These are phyloP conservation scores for Lasiosphaeria miniovina DNA, from an alignment of 495 filamentous ascomycete genomes.

Conservation along the genomic window DNA sequence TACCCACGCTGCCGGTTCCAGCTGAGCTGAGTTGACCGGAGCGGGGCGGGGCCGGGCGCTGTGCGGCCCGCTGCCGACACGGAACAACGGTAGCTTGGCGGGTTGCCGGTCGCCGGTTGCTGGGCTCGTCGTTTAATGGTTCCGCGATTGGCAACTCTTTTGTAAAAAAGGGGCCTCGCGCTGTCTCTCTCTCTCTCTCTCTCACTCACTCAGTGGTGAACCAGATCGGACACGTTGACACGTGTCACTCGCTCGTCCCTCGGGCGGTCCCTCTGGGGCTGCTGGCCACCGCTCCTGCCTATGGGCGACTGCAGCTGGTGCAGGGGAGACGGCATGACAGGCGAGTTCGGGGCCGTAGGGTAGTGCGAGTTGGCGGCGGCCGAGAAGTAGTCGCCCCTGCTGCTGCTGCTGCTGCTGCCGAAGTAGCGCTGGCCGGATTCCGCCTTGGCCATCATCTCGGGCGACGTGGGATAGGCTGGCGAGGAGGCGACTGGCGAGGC, in stretches of 20 bases:
- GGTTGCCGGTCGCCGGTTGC: too few relatives aligned
- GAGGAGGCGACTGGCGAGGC: neutral
- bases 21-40: too few relatives aligned
- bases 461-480: neutral
- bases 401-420: neutral
- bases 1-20: too few relatives aligned
- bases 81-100: too few relatives aligned
- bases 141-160: too few relatives aligned
- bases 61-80: too few relatives aligned
- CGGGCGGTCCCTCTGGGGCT: neutral
- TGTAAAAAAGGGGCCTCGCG: too few relatives aligned
- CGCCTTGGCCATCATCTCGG: neutral
- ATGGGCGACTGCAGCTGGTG: neutral
- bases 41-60: too few relatives aligned
- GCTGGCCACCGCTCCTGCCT: neutral
- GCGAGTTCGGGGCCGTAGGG: constrained; percentile 35
- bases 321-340: constrained; percentile 11
- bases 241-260: neutral
- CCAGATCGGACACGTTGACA: neutral
- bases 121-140: too few relatives aligned
- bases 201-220: neutral
- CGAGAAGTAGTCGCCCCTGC: constrained; percentile 16
- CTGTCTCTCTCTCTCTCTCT: neutral
- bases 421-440: neutral
- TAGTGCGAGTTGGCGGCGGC: constrained; percentile 19